Evolutionary conservation across 306 rosid genomes (phyloP), one percentile per base, ranked within the genome.

Genomic region (Dalbergia cochinchinensis): DNA sequence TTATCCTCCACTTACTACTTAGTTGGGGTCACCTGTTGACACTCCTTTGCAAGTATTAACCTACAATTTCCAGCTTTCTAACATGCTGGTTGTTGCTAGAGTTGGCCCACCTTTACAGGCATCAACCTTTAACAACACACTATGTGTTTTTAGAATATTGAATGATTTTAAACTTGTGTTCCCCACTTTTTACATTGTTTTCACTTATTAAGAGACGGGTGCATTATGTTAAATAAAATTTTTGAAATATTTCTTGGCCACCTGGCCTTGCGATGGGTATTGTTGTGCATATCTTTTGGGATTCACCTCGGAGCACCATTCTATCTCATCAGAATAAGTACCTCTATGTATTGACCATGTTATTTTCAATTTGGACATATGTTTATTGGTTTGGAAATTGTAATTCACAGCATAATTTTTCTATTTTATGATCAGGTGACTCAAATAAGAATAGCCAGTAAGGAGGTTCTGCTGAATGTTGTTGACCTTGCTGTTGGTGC

Each of bases 401-500:
- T 67, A 66, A 60, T 31, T 79, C 33, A 20, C 83, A 8, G 53
- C 35, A 18, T 31, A 63, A 62, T 76, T 72, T 80, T 73, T 83
- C 6, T 75, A 57, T 72, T 6, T 76, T 61, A 66, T 87, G 66
- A 79, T 78, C 88, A 92, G 98, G 99, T 92, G 79, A 83, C 91
- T 86, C 99, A 92, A 84, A 82, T 94, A 81, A 91, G 95, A 83
- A 82, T 86, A 75, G 88, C 87, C 63, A 87, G 82, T 78, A 85
- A 86, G 86, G 89, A 91, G 80, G 83, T 79, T 81, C 85, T 86
- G 6, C 80, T 81, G 78, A 91, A 82, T 67, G 89, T 79, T 76
- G 71, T 92, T 73, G 89, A 86, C 87, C 95, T 94, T 83, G 90
- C 89, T 76, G 91, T 91, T 82, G 97, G 90, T 65, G 86, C 89